Conservation (phyloP, 2,329 filamentous ascomycete genomes). For the Diplodia sapinea region DNA sequence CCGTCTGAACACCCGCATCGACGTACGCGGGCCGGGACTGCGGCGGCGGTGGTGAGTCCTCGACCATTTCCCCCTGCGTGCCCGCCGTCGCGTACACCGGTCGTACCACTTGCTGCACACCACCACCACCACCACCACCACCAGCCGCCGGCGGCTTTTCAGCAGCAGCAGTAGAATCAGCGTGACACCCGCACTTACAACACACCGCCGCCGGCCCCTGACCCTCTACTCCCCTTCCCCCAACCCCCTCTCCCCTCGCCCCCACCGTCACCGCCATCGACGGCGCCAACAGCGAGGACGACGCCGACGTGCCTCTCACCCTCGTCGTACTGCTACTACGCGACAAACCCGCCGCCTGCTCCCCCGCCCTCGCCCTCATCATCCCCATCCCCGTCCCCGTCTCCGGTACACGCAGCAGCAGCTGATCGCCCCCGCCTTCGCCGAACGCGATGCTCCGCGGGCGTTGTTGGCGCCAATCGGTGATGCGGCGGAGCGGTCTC, state of each 20-base stretch:
- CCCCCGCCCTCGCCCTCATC: no score
- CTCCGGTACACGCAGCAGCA: neutral
- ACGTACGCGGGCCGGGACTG: conserved; percentile 33
- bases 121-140: no score
- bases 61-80: neutral
- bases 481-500: neutral
- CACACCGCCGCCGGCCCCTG: neutral
- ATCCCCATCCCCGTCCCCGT: neutral
- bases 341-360: no score
- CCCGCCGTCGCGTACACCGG: neutral
- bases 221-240: neutral
- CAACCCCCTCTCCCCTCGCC: no score
- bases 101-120: neutral
- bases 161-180: conserved; percentile 31
- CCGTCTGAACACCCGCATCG: conserved; percentile 40
- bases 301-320: neutral
- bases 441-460: conserved; percentile 8
- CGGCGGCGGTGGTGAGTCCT: neutral
- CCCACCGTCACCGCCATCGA: neutral
- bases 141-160: neutral
- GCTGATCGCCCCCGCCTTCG: conserved; percentile 27
- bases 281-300: neutral
- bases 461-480: no score
- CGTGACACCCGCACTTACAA: conserved; percentile 31
- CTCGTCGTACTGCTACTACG: neutral